These are phyloP conservation scores for Plasmodium gaboni DNA, from an alignment of 169 alveolate genomes.

Conservation along the genomic window DNA sequence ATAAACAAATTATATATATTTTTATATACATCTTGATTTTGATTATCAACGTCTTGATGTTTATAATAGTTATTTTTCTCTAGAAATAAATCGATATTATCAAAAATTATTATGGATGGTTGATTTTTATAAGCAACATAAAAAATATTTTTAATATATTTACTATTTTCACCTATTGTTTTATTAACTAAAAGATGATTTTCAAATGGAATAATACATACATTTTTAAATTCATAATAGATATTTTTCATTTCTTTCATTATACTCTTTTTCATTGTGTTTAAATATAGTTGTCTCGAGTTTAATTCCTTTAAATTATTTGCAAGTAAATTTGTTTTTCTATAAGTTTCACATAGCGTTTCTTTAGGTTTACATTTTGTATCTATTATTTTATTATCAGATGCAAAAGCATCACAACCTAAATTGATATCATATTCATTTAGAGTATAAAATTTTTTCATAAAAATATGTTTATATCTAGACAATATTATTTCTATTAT, in stretches of 20 bases:
- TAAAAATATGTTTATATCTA: slow-evolving; percentile 35
- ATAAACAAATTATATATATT: slow-evolving; percentile 62
- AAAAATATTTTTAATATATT: slow-evolving; percentile 59
- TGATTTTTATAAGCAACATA: slow-evolving; percentile 60
- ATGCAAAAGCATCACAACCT: background rate
- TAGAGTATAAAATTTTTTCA: background rate
- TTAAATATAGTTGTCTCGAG: background rate
- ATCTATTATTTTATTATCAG: background rate
- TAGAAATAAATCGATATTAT: slow-evolving; percentile 63
- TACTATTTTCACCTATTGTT: slow-evolving; percentile 70
- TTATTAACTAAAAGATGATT: slow-evolving; percentile 67
- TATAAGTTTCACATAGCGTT: background rate
- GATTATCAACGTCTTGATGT: slow-evolving; percentile 30
- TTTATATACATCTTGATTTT: slow-evolving; percentile 75
- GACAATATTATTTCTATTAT: slow-evolving; percentile 30
- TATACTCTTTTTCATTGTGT: slow-evolving; percentile 4
- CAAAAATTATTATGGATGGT: slow-evolving; percentile 71
- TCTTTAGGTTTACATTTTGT: slow-evolving; percentile 2
- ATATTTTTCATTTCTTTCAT: slow-evolving; percentile 30
- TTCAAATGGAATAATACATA: slow-evolving; percentile 68
- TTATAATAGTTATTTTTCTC: slow-evolving; percentile 65
- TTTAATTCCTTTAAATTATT: background rate
- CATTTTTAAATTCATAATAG: slow-evolving; percentile 66
- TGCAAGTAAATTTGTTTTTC: background rate
- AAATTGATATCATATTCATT: background rate